Conservation (phyloP, 768 basidiomycete species). For the Pisolithus sp. region DNA sequence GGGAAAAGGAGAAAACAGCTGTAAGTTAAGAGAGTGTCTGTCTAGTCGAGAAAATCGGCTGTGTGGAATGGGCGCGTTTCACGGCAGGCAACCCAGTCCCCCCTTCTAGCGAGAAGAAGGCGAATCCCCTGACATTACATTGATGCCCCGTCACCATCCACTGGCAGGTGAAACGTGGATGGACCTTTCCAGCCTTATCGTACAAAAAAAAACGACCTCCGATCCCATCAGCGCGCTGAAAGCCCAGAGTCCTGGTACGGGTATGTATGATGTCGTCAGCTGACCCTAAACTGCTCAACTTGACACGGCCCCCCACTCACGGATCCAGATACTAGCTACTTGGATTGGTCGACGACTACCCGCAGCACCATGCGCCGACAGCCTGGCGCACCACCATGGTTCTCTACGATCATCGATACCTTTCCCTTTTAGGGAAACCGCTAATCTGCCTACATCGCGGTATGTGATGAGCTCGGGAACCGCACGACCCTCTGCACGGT, state of each 20-base stretch:
- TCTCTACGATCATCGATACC: not conserved
- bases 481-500: too few relatives aligned
- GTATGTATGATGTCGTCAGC: too few relatives aligned
- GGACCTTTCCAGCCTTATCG: too few relatives aligned
- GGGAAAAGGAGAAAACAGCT: not conserved
- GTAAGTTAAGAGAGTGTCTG: not conserved
- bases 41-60: not conserved
- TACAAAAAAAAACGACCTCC: too few relatives aligned
- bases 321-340: not conserved
- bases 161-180: too few relatives aligned
- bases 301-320: not conserved
- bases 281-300: not conserved
- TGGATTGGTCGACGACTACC: not conserved
- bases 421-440: conserved; percentile 1
- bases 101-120: not conserved
- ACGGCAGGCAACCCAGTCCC: not conserved
- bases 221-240: too few relatives aligned
- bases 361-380: not conserved
- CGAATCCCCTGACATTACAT: not conserved
- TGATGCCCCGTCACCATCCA: not conserved
- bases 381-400: not conserved
- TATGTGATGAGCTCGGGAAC: not conserved
- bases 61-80: not conserved
- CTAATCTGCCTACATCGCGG: too few relatives aligned
- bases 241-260: too few relatives aligned